A percentile compares a stretch with the other conserved stretches of the same genome.
These are phyloP conservation scores for Linnemannia hyalina DNA, from an alignment of 192 early-diverging fungal species.

Conservation along the genomic window DNA sequence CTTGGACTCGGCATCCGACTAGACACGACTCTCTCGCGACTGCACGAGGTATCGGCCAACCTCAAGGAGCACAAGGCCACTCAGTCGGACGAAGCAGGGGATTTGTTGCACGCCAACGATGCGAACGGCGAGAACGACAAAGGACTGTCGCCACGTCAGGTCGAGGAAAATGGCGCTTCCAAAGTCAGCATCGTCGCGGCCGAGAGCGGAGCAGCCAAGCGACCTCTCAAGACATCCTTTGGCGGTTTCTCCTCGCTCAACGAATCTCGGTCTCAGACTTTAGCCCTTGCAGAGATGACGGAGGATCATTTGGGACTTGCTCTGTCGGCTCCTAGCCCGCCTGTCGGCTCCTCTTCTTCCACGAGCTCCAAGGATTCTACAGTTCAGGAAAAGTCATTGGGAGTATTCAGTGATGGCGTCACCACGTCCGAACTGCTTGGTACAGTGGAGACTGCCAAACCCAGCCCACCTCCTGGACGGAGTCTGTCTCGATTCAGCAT, in stretches of 20 bases:
- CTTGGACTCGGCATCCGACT: conserved; percentile 3
- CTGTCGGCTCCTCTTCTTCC: not conserved
- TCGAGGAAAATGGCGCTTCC: not conserved
- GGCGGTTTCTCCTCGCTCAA: conserved; percentile 40
- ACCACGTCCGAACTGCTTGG: conserved; percentile 8
- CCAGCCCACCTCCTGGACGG: conserved; percentile 13
- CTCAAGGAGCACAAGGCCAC: conserved; percentile 2
- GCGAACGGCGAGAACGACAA: not conserved
- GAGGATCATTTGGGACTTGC: conserved; percentile 46
- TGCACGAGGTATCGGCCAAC: conserved; percentile 15
- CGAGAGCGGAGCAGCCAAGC: not conserved
- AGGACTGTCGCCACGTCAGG: not conserved
- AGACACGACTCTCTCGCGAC: conserved; percentile 30
- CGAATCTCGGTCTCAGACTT: conserved; percentile 21
- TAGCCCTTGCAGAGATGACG: conserved; percentile 44
- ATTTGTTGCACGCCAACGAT: not conserved
- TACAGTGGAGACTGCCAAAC: not conserved
- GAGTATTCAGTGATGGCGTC: conserved; percentile 22
- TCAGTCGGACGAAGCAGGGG: not conserved
- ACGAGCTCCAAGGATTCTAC: conserved; percentile 3
- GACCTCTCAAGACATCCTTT: conserved; percentile 36
- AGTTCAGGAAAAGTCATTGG: not conserved
- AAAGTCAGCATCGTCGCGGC: conserved; percentile 16
- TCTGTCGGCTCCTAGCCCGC: conserved; percentile 15
- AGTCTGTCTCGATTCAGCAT: conserved; percentile 38